Conservation (phyloP, 2,329 filamentous ascomycete genomes). For the Verticillium zaregamsianum region DNA sequence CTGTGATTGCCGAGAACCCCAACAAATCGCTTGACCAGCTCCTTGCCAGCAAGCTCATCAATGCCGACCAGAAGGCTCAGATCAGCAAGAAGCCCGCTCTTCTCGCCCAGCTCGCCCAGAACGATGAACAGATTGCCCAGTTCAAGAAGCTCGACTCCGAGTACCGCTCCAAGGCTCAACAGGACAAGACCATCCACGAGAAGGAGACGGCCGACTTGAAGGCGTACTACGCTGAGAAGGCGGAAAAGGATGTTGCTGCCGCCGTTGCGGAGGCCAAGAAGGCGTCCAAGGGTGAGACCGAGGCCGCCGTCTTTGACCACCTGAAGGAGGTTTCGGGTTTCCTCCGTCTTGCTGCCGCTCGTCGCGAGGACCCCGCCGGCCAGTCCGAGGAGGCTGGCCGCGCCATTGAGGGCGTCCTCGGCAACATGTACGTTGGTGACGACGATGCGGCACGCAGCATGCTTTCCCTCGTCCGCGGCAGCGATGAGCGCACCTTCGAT, state of each 20-base stretch:
- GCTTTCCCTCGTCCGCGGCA: constrained; percentile 71
- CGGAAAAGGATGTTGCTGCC: constrained; percentile 51
- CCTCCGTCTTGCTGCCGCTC: constrained; percentile 72
- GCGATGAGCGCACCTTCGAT: constrained; percentile 61
- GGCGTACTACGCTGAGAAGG: constrained; percentile 39
- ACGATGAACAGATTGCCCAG: constrained; percentile 70
- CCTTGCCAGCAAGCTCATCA: constrained; percentile 68
- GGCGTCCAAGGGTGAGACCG: constrained; percentile 44
- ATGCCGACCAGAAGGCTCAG: constrained; percentile 74
- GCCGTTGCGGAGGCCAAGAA: constrained; percentile 49
- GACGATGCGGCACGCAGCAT: constrained; percentile 70
- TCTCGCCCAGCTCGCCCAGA: constrained; percentile 61
- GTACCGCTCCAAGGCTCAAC: constrained; percentile 56
- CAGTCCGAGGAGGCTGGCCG: constrained; percentile 63
- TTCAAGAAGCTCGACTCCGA: constrained; percentile 74
- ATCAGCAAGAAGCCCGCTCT: constrained; percentile 73
- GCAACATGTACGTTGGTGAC: constrained; percentile 76
- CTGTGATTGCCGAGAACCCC: constrained; percentile 64
- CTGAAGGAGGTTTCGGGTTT: constrained; percentile 74
- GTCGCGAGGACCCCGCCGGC: constrained; percentile 35
- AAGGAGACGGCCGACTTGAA: constrained; percentile 27
- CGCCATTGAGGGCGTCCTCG: constrained; percentile 75
- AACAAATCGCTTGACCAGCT: constrained; percentile 70
- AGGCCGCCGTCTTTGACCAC: constrained; percentile 58
- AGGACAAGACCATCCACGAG: constrained; percentile 57